A percentile compares a stretch with the other conserved stretches of the same genome.
Evolutionary conservation across 495 filamentous ascomycete genomes (phyloP).

Genomic region (Lichina pygmaea): DNA sequence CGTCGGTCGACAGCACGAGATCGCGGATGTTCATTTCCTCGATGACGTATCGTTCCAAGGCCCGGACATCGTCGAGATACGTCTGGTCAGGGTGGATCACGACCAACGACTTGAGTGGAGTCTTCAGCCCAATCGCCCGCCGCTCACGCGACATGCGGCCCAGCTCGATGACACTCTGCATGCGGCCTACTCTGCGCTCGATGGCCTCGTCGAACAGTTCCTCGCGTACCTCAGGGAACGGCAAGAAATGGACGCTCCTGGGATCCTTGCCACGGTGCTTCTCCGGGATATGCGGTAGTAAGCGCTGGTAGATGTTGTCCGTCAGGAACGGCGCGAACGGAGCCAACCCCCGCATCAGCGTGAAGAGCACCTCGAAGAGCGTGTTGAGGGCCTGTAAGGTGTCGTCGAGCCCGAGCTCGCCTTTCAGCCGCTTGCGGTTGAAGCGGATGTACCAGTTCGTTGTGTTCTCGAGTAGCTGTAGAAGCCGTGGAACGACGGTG

Average conservation of each 20-base stretch:
- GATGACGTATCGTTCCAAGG: conserved; percentile 57
- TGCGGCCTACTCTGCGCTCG: conserved; percentile 62
- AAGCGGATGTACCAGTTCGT: conserved; percentile 99
- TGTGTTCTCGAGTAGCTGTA: conserved; percentile 75
- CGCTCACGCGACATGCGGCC: conserved; percentile 66
- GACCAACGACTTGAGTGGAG: conserved; percentile 65
- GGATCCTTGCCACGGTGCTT: conserved; percentile 34
- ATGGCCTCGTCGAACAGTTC: conserved; percentile 72
- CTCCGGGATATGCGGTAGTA: conserved; percentile 57
- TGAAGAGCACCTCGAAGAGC: conserved; percentile 90
- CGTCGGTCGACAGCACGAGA: conserved; percentile 63
- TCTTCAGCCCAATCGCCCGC: conserved; percentile 62
- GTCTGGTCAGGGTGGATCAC: conserved; percentile 65
- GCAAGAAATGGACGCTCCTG: conserved; percentile 75
- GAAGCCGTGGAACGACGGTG: conserved; percentile 74
- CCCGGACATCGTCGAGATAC: conserved; percentile 67
- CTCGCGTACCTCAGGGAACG: conserved; percentile 65
- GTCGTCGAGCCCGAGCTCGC: conserved; percentile 67
- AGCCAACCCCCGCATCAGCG: conserved; percentile 58
- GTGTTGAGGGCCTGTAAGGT: conserved; percentile 82
- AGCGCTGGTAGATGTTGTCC: conserved; percentile 71
- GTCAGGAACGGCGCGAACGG: conserved; percentile 93
- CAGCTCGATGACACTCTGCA: conserved; percentile 91
- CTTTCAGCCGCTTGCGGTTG: conserved; percentile 87
- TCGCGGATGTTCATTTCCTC: conserved; percentile 81